Percentiles rank a stretch among this genome's conserved stretches.
Conservation (phyloP, 257 asterid species). For the Anisodus tanguticus region DNA sequence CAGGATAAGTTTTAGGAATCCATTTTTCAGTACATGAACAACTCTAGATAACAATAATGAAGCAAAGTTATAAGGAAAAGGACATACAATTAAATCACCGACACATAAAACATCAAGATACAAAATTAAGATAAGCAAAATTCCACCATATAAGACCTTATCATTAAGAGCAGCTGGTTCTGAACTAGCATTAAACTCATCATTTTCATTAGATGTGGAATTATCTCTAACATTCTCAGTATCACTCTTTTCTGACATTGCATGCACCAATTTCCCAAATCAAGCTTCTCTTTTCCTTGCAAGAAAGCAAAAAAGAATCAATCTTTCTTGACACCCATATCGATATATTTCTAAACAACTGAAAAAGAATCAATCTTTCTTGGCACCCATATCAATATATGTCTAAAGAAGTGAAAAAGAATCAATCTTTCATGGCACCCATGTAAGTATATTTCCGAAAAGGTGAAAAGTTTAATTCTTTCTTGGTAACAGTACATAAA, state of each 20-base stretch:
- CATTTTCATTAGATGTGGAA: constrained; percentile 58
- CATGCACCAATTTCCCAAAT: constrained; percentile 46
- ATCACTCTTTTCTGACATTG: constrained; percentile 60
- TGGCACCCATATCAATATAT: not conserved
- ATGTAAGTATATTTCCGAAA: not conserved
- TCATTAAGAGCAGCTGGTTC: constrained; percentile 44
- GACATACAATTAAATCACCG: not conserved
- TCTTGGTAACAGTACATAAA: not conserved
- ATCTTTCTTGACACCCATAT: constrained; percentile 26
- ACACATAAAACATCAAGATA: constrained; percentile 17
- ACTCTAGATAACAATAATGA: not conserved
- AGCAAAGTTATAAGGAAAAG: not conserved
- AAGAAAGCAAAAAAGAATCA: constrained; percentile 20
- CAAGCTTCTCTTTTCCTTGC: constrained; percentile 20
- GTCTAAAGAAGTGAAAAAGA: not conserved
- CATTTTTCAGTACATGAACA: not conserved
- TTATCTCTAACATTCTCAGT: constrained; percentile 38
- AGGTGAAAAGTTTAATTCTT: constrained; percentile 11
- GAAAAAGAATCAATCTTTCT: constrained; percentile 37
- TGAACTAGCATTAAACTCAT: not conserved
- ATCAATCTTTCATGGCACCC: not conserved
- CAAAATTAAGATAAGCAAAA: not conserved
- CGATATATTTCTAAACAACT: not conserved
- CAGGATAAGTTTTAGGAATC: not conserved
- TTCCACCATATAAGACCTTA: constrained; percentile 40